Percentiles rank a stretch among this genome's conserved stretches.
These are phyloP conservation scores for Alternaria arbusti DNA, from an alignment of 2,329 filamentous ascomycete species.

Conservation along the genomic window DNA sequence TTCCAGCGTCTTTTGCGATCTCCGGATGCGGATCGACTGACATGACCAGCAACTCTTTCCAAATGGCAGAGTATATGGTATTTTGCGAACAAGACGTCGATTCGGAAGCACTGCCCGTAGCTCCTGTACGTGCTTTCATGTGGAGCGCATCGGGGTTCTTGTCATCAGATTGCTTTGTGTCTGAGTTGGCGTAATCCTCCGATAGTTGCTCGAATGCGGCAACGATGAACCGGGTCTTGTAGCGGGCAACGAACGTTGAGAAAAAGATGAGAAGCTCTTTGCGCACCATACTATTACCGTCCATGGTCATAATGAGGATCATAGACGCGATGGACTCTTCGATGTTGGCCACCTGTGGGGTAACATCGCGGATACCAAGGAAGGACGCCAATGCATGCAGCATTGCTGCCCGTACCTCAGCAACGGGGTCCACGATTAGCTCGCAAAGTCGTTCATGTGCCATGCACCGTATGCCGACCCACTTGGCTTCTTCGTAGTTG, in stretches of 20 bases:
- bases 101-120: constrained; percentile 11
- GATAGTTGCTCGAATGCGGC: constrained; percentile 88
- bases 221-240: constrained; percentile 90
- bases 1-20: constrained; percentile 81
- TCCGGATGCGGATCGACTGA: constrained; percentile 95
- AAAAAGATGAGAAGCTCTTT: constrained; percentile 94
- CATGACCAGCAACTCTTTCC: constrained; percentile 90
- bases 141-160: constrained; percentile 36
- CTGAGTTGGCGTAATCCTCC: constrained; percentile 67
- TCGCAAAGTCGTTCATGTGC: constrained; percentile 82
- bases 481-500: constrained; percentile 90
- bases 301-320: constrained; percentile 87
- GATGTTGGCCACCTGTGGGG: constrained; percentile 86
- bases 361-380: constrained; percentile 89
- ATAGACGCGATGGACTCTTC: constrained; percentile 91
- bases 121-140: constrained; percentile 35
- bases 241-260: constrained; percentile 87
- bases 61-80: constrained; percentile 90
- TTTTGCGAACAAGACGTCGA: constrained; percentile 67
- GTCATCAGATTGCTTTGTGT: constrained; percentile 27
- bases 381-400: constrained; percentile 93
- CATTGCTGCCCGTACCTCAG: constrained; percentile 92
- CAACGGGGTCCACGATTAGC: constrained; percentile 82
- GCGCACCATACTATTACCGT: constrained; percentile 92
- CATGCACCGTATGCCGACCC: constrained; percentile 88